Evolutionary conservation across 805 yeast species (phyloP), one percentile per base, ranked within the genome.

Genomic region (Yarrowia osloensis): DNA sequence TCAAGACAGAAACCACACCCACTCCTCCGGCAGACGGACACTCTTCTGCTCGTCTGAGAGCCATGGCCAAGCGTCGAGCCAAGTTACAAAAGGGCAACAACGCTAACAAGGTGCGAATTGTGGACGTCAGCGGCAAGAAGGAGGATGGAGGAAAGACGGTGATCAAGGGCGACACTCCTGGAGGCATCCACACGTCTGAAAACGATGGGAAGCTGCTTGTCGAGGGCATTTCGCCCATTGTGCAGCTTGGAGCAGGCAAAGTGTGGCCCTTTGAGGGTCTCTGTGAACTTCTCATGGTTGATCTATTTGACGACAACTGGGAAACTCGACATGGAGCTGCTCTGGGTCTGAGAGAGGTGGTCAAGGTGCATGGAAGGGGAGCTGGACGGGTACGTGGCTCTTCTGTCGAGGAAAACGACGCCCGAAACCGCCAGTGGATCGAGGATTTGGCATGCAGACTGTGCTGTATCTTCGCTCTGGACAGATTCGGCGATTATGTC

Each of bases 261-360:
- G 88, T 90, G 0, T 95, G 98, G 98, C 96, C 91, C 66, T 91
- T 93, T 72, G 97, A 93, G 80, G 97, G 97, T 21, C 88, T 94
- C 13, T 92, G 88, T 76, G 98, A 91, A 74, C 79, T 92, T 24
- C 77, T 95, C 42, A 78, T 91, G 68, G 85, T 85, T 44, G 97
- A 92, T 72, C 78, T 95, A 68, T 91, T 91, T 74, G 87, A 88
- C 69, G 96, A 91, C 46, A 81, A 82, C 49, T 95, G 99, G 99
- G 98, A 95, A 78, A 82, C 88, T 17, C 85, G 99, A 71, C 99
- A 95, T 77, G 99, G 99, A 39, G 92, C 98, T 0, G 90, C 96
- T 3, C 82, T 95, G 72, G 98, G 98, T 0, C 79, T 95, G 42
- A 82, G 98, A 74, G 99, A 95, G 75, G 82, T 95, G 65, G 81